Evolutionary conservation across 106 monocot species (phyloP).

Genomic region (Chionographis japonica): DNA sequence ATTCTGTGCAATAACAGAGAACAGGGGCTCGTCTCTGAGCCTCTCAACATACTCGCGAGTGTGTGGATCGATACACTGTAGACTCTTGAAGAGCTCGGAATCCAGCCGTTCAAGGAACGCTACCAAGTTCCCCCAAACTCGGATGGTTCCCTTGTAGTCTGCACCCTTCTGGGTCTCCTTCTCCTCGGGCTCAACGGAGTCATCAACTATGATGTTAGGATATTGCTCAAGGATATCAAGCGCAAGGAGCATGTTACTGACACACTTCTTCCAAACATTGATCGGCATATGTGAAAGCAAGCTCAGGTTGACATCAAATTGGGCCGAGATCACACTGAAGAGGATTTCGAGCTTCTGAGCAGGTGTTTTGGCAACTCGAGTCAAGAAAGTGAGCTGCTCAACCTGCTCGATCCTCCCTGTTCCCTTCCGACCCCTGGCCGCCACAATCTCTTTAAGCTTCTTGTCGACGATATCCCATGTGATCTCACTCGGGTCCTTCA

Average conservation of each 20-base stretch:
- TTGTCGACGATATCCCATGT: constrained; percentile 90
- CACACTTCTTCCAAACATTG: constrained; percentile 86
- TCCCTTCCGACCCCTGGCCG: constrained; percentile 83
- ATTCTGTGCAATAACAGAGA: constrained; percentile 78
- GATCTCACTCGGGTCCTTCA: constrained; percentile 84
- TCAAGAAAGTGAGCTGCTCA: constrained; percentile 86
- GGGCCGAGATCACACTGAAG: constrained; percentile 77
- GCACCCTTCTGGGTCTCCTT: constrained; percentile 66
- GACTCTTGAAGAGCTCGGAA: constrained; percentile 87
- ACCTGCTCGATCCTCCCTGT: constrained; percentile 87
- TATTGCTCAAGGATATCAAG: constrained; percentile 78
- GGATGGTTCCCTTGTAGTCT: constrained; percentile 64
- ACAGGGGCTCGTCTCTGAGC: constrained; percentile 85
- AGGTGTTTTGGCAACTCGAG: constrained; percentile 88
- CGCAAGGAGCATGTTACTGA: constrained; percentile 60
- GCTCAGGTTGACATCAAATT: constrained; percentile 95
- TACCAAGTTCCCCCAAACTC: constrained; percentile 79
- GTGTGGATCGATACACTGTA: constrained; percentile 92
- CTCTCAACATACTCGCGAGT: constrained; percentile 86
- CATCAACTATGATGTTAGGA: constrained; percentile 77
- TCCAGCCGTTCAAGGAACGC: constrained; percentile 81
- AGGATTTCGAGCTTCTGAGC: constrained; percentile 91
- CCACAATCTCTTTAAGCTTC: constrained; percentile 88
- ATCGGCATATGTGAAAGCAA: constrained; percentile 89
- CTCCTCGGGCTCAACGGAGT: constrained; percentile 65